Conservation (phyloP, 2,329 filamentous ascomycete species). For the Penicillium vulpinum region DNA sequence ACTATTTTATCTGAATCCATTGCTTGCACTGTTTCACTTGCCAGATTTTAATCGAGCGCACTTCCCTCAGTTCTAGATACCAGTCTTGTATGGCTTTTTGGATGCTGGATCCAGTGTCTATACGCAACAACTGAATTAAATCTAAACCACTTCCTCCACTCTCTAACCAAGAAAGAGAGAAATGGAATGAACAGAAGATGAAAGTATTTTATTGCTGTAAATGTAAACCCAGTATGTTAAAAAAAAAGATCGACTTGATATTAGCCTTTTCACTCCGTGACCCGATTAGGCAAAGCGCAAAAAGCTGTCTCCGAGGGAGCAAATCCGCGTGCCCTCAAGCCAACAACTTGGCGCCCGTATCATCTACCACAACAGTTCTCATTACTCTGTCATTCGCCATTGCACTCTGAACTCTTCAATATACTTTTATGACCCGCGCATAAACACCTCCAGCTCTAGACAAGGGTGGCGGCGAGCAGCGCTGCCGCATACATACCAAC, state of each 20-base stretch:
- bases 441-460: slow-evolving; percentile 10
- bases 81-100: slow-evolving; percentile 2
- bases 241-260: neutral
- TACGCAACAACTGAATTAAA: slow-evolving; percentile 3
- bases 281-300: slow-evolving; percentile 28
- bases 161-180: neutral
- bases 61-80: neutral
- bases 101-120: slow-evolving; percentile 1
- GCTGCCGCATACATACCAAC: slow-evolving; percentile 24
- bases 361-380: slow-evolving; percentile 2
- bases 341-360: slow-evolving; percentile 6
- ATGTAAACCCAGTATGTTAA: neutral
- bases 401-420: neutral
- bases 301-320: slow-evolving; percentile 23
- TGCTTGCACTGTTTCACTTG: slow-evolving; percentile 1
- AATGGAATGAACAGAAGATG: neutral
- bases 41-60: neutral
- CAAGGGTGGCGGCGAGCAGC: slow-evolving; percentile 24
- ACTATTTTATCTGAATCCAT: slow-evolving; percentile 10
- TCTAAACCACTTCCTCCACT: slow-evolving; percentile 10
- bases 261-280: neutral
- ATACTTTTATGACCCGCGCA: slow-evolving; percentile 1
- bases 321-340: slow-evolving; percentile 22
- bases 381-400: neutral
- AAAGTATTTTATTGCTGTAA: neutral